Percentiles rank a stretch among this genome's conserved stretches.
Evolutionary conservation across 108 stramenopile species (phyloP).

Genomic region (Skeletonema marinoi): DNA sequence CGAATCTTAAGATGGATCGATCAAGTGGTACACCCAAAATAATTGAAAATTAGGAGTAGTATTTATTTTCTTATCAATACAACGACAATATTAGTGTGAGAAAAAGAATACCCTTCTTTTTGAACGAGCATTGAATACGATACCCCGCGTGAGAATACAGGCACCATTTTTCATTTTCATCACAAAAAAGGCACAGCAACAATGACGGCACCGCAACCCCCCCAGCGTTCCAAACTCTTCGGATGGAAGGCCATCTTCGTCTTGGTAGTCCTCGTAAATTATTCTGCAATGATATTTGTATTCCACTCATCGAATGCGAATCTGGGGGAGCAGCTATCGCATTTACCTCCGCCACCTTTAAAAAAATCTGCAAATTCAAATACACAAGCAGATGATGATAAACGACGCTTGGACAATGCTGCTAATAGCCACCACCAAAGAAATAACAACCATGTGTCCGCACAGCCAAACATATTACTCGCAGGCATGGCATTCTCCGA

Average conservation of each 20-base stretch:
- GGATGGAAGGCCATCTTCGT: background rate
- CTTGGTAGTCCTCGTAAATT: background rate
- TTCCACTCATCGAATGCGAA: background rate
- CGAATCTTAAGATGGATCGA: too few relatives aligned
- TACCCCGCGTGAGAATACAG: too few relatives aligned
- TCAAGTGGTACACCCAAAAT: too few relatives aligned
- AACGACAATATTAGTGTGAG: too few relatives aligned
- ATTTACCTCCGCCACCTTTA: background rate
- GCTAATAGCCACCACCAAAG: background rate
- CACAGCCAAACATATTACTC: background rate
- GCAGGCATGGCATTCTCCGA: slow-evolving; percentile 21
- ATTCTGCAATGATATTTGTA: background rate
- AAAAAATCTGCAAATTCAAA: background rate
- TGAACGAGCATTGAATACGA: too few relatives aligned
- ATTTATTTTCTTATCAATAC: too few relatives aligned
- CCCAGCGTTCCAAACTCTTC: background rate
- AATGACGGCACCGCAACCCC: background rate
- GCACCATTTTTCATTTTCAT: background rate
- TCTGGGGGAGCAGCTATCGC: background rate
- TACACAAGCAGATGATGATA: background rate
- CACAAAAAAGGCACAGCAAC: background rate
- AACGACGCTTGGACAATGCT: background rate
- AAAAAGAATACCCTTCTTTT: too few relatives aligned
- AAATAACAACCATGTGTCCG: too few relatives aligned
- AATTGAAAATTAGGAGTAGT: too few relatives aligned